Percentiles rank a stretch among this genome's conserved stretches.
Evolutionary conservation across 306 rosid species (phyloP).

Genomic region (Cucurbita maxima): DNA sequence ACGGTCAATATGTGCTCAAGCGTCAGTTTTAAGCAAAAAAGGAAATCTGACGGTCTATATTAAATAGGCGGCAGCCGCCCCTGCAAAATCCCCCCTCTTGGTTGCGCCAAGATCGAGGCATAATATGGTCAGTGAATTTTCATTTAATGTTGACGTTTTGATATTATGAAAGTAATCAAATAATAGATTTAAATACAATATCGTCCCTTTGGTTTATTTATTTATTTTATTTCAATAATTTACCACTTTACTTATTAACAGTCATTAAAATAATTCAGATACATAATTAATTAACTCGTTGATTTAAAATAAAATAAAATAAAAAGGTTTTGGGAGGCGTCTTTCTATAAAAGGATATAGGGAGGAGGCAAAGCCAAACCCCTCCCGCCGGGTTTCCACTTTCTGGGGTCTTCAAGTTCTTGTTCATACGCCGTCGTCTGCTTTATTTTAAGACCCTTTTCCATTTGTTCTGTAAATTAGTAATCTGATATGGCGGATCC

Average conservation of each 20-base stretch:
- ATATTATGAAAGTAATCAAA: neutral
- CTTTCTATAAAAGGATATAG: neutral
- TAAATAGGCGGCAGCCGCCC: constrained; percentile 9
- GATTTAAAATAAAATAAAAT: too few relatives aligned
- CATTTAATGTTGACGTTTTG: neutral
- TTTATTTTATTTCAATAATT: neutral
- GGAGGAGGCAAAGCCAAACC: neutral
- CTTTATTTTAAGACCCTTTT: neutral
- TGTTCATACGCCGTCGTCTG: neutral
- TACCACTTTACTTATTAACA: neutral
- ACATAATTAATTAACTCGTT: too few relatives aligned
- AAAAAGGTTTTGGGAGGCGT: neutral
- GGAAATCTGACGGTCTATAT: neutral
- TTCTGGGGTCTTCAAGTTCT: too few relatives aligned
- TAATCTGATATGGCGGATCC: neutral
- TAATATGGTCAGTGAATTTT: neutral
- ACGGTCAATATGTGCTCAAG: neutral
- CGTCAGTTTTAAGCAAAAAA: neutral
- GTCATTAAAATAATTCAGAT: too few relatives aligned
- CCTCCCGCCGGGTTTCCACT: neutral
- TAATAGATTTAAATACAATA: neutral
- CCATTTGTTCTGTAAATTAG: neutral
- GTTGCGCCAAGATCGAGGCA: neutral
- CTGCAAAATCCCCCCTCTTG: neutral
- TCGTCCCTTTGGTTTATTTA: neutral